phyloP scores from a whole-genome alignment of 2,329 filamentous ascomycete species.

The Hirsutella rhossiliensis region DNA sequence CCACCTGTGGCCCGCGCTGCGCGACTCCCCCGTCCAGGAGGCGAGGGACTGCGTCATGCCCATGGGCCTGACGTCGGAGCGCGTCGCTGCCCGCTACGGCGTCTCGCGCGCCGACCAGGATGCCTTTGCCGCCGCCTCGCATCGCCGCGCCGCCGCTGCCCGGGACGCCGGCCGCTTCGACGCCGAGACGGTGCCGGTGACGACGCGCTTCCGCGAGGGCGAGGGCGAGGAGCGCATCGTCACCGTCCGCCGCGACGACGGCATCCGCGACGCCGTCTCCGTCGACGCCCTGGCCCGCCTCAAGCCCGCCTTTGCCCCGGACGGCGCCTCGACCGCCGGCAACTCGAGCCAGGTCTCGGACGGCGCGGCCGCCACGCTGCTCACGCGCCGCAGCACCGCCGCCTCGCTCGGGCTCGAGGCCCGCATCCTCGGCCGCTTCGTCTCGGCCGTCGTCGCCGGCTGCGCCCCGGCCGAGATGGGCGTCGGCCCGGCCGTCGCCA shows the following conservation, averaged over 20 bases:
- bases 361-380: slow-evolving; percentile 69
- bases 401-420: slow-evolving; percentile 56
- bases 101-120: slow-evolving; percentile 70
- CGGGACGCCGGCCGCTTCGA: slow-evolving; percentile 60
- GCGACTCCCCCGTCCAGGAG: slow-evolving; percentile 50
- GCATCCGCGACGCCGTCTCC: slow-evolving; percentile 57
- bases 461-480: slow-evolving; percentile 91
- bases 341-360: slow-evolving; percentile 82
- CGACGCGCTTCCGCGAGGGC: slow-evolving; percentile 53
- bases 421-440: slow-evolving; percentile 72
- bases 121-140: slow-evolving; percentile 63
- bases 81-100: slow-evolving; percentile 67
- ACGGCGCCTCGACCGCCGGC: slow-evolving; percentile 71
- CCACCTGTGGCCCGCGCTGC: slow-evolving; percentile 64
- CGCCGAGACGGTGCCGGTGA: slow-evolving; percentile 68
- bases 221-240: slow-evolving; percentile 49
- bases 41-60: slow-evolving; percentile 83
- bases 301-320: slow-evolving; percentile 72
- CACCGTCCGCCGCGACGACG: slow-evolving; percentile 69
- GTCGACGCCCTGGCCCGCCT: slow-evolving; percentile 63
- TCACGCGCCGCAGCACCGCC: slow-evolving; percentile 78
- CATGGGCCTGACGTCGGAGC: slow-evolving; percentile 87
- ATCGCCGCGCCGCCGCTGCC: slow-evolving; percentile 60
- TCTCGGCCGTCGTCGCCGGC: slow-evolving; percentile 61
- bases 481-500: slow-evolving; percentile 73